Evolutionary conservation across 441 rosid genomes (phyloP).

Genomic region (Oxalis stricta): DNA sequence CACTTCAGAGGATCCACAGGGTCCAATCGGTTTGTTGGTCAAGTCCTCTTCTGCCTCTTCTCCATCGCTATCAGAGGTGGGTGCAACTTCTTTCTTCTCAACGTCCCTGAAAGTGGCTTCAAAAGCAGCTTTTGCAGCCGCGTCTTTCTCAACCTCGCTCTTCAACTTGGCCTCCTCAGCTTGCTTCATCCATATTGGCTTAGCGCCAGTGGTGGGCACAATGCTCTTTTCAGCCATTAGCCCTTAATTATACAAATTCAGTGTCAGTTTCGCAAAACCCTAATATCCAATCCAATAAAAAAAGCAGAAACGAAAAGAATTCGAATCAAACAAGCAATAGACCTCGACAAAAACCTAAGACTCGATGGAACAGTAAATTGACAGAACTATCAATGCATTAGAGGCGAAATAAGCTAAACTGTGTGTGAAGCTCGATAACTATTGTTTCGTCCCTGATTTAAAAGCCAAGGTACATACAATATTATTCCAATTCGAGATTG

Average conservation of each 20-base stretch:
- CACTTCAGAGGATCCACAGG: constrained; percentile 80
- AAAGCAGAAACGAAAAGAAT: background rate
- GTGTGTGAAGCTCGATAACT: too few species aligned
- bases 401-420: too few species aligned
- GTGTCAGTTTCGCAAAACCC: background rate
- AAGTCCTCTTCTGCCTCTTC: constrained; percentile 53
- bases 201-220: constrained; percentile 25
- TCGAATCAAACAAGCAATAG: background rate
- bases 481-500: background rate
- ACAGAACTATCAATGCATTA: background rate
- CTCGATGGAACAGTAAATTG: background rate
- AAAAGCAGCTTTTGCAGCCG: constrained; percentile 93
- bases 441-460: background rate
- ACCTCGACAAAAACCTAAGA: background rate
- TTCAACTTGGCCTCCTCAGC: constrained; percentile 93
- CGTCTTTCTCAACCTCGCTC: constrained; percentile 79
- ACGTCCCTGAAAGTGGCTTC: constrained; percentile 79
- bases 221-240: constrained; percentile 39
- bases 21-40: constrained; percentile 70
- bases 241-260: background rate
- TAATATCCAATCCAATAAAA: too few species aligned
- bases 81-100: constrained; percentile 23
- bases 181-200: constrained; percentile 92
- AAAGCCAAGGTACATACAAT: too few species aligned
- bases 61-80: constrained; percentile 61